A percentile compares a stretch with the other conserved stretches of the same genome.
These are phyloP conservation scores for Sequoiadendron giganteum DNA, from an alignment of 75 land plant species.

Conservation along the genomic window DNA sequence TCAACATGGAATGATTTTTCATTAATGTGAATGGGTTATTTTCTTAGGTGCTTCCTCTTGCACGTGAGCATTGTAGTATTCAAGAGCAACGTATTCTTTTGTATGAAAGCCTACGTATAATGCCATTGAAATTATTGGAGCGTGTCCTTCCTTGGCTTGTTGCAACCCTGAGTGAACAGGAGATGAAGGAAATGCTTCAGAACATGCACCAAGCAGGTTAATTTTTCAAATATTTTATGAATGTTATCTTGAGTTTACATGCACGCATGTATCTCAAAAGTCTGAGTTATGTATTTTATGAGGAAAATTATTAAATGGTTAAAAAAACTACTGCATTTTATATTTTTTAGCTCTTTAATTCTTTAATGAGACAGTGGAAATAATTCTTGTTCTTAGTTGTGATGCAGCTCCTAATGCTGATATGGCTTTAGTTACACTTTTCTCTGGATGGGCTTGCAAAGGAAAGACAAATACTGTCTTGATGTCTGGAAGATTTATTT, in stretches of 20 bases:
- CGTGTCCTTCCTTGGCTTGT: conserved; percentile 64
- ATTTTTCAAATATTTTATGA: not conserved
- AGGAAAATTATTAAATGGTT: not conserved
- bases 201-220: conserved; percentile 52
- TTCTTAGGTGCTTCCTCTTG: conserved; percentile 50
- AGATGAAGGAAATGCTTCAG: conserved; percentile 43
- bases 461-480: conserved; percentile 28
- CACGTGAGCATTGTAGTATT: conserved; percentile 33
- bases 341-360: not conserved
- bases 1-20: not conserved
- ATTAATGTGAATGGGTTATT: conserved; percentile 6
- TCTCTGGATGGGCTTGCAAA: conserved; percentile 67
- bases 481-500: conserved; percentile 25
- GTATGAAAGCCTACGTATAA: conserved; percentile 51
- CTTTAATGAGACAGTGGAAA: not conserved
- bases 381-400: not conserved
- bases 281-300: not conserved
- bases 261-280: no score
- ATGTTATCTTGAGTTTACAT: not conserved
- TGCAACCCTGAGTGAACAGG: conserved; percentile 53
- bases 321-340: not conserved
- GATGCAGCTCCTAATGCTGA: conserved; percentile 36
- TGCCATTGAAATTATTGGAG: conserved; percentile 72
- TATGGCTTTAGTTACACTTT: conserved; percentile 44
- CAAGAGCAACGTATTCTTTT: conserved; percentile 47